Evolutionary conservation across 23 red algal species (phyloP).

Genomic region (Chondrus crispus): DNA sequence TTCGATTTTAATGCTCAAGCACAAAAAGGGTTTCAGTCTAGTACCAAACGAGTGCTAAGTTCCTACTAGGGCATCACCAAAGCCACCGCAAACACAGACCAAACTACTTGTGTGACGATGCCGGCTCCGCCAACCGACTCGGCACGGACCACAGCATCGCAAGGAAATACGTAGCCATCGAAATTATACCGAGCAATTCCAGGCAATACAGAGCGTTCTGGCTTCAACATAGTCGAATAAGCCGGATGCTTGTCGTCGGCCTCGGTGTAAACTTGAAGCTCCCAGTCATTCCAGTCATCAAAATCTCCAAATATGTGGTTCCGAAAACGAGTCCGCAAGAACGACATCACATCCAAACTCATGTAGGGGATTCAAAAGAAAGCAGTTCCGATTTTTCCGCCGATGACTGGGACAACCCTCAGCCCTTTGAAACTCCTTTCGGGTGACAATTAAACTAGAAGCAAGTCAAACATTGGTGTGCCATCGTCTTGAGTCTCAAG

Average conservation of each 20-base stretch:
- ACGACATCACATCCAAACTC: neutral
- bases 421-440: neutral
- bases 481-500: too few species aligned
- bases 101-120: slow-evolving; percentile 25
- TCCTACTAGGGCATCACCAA: neutral
- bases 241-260: neutral
- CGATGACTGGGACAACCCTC: neutral
- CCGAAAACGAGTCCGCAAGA: slow-evolving; percentile 18
- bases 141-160: slow-evolving; percentile 4
- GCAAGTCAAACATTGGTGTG: neutral
- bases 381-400: neutral
- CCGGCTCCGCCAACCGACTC: slow-evolving; percentile 34
- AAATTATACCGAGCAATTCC: slow-evolving; percentile 30
- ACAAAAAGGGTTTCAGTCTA: too few species aligned
- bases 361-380: neutral
- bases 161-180: slow-evolving; percentile 26
- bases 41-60: too few species aligned
- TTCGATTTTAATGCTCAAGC: too few species aligned
- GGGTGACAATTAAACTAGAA: neutral
- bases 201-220: neutral
- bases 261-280: slow-evolving; percentile 27
- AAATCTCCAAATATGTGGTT: slow-evolving; percentile 5
- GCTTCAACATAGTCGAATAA: slow-evolving; percentile 3
- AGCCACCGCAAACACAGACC: neutral
- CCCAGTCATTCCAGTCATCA: slow-evolving; percentile 43